phyloP scores from a whole-genome alignment of 1,139 yeast species.

The Geotrichum bryndzae region DNA sequence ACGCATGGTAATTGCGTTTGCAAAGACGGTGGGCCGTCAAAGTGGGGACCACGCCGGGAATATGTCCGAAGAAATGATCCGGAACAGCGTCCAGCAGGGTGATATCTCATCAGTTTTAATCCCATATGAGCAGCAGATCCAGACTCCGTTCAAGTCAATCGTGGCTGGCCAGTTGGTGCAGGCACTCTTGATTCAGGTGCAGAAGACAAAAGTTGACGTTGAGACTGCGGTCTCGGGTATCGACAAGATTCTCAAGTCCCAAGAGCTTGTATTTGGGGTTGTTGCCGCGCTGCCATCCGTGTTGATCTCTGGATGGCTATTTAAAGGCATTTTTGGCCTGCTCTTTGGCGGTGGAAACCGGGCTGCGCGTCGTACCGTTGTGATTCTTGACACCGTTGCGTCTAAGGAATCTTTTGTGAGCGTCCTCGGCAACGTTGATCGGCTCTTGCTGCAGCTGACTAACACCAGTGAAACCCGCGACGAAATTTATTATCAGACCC shows the following conservation, averaged over 20 bases:
- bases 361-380: conserved; percentile 32
- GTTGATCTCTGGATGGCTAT: conserved; percentile 26
- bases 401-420: neutral
- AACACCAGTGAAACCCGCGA: conserved; percentile 29
- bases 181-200: conserved; percentile 78
- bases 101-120: conserved; percentile 75
- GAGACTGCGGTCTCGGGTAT: conserved; percentile 86
- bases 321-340: conserved; percentile 38
- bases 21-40: conserved; percentile 25
- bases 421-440: conserved; percentile 16
- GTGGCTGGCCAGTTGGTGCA: conserved; percentile 68
- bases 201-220: conserved; percentile 93
- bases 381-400: neutral
- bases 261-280: conserved; percentile 85
- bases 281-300: conserved; percentile 75
- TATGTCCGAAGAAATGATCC: conserved; percentile 26
- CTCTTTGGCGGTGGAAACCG: conserved; percentile 39
- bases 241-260: conserved; percentile 81
- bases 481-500: conserved; percentile 41
- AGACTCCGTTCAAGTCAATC: conserved; percentile 57
- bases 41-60: conserved; percentile 24
- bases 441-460: conserved; percentile 8
- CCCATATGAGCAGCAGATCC: conserved; percentile 70
- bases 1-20: conserved; percentile 79
- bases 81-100: conserved; percentile 47